phyloP scores from a whole-genome alignment of 257 asterid species.

The Forsythia viridissima region DNA sequence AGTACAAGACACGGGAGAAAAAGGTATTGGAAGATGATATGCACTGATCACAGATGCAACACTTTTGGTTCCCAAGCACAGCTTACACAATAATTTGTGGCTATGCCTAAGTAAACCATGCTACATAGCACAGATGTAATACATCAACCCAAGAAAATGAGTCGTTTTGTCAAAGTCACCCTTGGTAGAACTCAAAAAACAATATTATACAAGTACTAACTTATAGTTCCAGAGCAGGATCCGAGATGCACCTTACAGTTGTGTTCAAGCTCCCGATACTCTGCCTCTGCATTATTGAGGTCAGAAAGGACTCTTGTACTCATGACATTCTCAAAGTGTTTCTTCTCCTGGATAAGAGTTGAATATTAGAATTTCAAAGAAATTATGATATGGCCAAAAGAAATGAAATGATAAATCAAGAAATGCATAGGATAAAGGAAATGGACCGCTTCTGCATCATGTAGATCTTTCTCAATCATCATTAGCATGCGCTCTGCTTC shows the following conservation, averaged over 20 bases:
- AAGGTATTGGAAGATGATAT: not conserved
- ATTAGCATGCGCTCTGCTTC: constrained; percentile 68
- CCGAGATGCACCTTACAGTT: constrained; percentile 56
- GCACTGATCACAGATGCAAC: constrained; percentile 5
- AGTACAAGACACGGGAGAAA: not conserved
- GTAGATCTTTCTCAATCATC: constrained; percentile 50
- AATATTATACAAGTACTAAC: constrained; percentile 7
- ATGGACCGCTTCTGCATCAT: constrained; percentile 54
- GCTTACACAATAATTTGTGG: not conserved
- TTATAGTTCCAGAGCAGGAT: constrained; percentile 26
- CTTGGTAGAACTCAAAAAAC: constrained; percentile 9
- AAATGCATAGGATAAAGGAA: constrained; percentile 25
- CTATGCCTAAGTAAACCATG: not conserved
- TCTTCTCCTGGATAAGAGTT: constrained; percentile 53
- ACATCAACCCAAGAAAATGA: constrained; percentile 18
- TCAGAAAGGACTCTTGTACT: constrained; percentile 48
- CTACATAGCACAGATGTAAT: not conserved
- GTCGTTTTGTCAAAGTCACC: not conserved
- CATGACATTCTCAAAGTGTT: constrained; percentile 62
- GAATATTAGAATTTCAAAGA: constrained; percentile 14
- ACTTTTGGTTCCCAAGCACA: constrained; percentile 15
- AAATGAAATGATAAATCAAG: constrained; percentile 10
- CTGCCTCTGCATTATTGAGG: constrained; percentile 51
- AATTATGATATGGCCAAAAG: constrained; percentile 2
- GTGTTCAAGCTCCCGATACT: constrained; percentile 59